Evolutionary conservation across 768 basidiomycete species (phyloP).

Genomic region (Tephrocybe sp.): DNA sequence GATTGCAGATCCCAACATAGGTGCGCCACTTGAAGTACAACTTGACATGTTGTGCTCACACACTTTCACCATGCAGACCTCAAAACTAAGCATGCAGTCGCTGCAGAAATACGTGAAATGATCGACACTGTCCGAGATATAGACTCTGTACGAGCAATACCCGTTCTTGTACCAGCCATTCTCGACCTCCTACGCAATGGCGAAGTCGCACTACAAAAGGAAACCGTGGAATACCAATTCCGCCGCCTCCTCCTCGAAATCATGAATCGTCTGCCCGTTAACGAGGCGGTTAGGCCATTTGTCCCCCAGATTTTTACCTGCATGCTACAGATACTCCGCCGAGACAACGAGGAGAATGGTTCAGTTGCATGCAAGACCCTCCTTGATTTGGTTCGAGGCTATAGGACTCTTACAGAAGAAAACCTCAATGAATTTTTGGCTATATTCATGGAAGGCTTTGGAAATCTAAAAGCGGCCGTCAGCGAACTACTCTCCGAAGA

Average conservation of each 20-base stretch:
- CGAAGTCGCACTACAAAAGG: conserved; percentile 66
- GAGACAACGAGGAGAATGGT: conserved; percentile 97
- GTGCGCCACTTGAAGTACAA: too few species aligned
- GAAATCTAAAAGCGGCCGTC: conserved; percentile 71
- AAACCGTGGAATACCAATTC: conserved; percentile 74
- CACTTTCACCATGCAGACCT: conserved; percentile 48
- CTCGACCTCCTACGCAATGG: conserved; percentile 71
- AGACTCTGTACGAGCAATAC: conserved; percentile 69
- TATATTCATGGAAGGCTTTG: conserved; percentile 77
- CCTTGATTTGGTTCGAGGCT: conserved; percentile 83
- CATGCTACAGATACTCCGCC: conserved; percentile 79
- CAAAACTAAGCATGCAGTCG: conserved; percentile 66
- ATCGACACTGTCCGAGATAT: conserved; percentile 77
- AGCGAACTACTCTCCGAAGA: conserved; percentile 73
- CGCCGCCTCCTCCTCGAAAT: conserved; percentile 88
- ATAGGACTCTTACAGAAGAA: conserved; percentile 71
- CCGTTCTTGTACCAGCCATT: conserved; percentile 71
- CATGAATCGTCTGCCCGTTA: conserved; percentile 81
- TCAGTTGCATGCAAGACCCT: conserved; percentile 87
- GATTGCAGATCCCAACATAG: conserved; percentile 74
- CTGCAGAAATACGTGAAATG: conserved; percentile 78
- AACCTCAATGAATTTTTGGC: conserved; percentile 77
- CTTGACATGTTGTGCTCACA: conserved; percentile 2
- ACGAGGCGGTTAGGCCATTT: conserved; percentile 75
- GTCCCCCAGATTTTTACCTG: conserved; percentile 68